Base-by-base conservation (phyloP, 768 basidiomycete genomes). In the Cystoderma amianthinum region DNA sequence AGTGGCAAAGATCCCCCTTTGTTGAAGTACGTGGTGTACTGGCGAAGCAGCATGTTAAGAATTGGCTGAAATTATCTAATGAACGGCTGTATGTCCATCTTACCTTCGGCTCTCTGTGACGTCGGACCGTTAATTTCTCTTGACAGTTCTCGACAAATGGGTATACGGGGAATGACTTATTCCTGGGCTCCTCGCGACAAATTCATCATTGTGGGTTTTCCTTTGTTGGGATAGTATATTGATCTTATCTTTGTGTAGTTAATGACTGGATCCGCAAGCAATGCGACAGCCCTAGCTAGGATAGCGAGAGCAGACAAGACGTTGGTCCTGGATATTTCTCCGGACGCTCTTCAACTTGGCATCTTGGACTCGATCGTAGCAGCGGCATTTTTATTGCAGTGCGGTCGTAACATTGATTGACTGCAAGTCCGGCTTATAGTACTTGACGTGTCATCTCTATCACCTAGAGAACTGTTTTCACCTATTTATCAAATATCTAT, bases 331-430 rank as follows among this genome's bases (percentile, higher is more conserved):
- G 78, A 83, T 41, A 54, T 85, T 43, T 75, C 76, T 2, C 57
- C 71, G 1, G 69, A 76, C 33, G 78, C 76, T 11, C 59, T 82
- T 22, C 70, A 76, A 42, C 60, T 70, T 5, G 71, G 70, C 12
- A 66, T 85, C 13, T 61, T 81, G 3, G 74, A 82, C 17, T 54
- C 65, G 5, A 57, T 65, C 43, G 52, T 82, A 19, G 63, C 76
- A 7, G 78, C 76, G 0, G 67, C 76, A 0, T 49, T 76, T 4
- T 61, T 84, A 17, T 61, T 84, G 33, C 76, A 74, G 44, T 78
- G 67, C 38, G 82, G 82, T n/a, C 72, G 70, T 42, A 75, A 65
- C 57, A 75, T 85, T 17, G 82, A 82, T 48, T 83, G 51, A 51
- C n/a, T n/a, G n/a, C n/a, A 15, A 6, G 7, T 15, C 12, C 12